phyloP scores from a whole-genome alignment of 2,329 filamentous ascomycete species.

The Dichotomopilus funicola region DNA sequence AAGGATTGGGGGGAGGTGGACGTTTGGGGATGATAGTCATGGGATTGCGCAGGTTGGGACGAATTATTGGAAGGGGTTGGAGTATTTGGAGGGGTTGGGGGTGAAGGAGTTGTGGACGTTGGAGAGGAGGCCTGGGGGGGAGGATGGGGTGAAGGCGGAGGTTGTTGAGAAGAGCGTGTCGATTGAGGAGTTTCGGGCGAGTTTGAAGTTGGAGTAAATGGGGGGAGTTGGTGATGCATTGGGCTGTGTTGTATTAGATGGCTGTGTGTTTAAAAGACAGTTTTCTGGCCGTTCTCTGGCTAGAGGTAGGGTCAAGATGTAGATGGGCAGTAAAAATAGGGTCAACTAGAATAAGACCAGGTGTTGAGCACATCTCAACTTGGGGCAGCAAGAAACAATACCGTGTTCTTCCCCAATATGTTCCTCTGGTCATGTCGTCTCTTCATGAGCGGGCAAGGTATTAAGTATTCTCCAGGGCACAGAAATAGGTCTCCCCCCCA shows the following conservation, averaged over 20 bases:
- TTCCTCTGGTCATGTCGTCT: no score
- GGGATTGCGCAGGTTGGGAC: constrained; percentile 79
- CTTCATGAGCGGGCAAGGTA: no score
- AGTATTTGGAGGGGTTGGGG: constrained; percentile 62
- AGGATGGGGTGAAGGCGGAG: constrained; percentile 28
- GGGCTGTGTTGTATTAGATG: neutral
- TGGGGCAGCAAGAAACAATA: no score
- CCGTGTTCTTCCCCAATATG: no score
- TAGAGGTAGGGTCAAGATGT: no score
- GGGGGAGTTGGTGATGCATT: neutral
- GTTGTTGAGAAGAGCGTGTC: constrained; percentile 40
- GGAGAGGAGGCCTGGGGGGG: constrained; percentile 31
- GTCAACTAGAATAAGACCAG: neutral
- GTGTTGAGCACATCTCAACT: no score
- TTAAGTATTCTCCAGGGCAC: no score
- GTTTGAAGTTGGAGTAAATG: constrained; percentile 20
- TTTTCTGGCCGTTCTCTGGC: no score
- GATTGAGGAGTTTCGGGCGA: constrained; percentile 34
- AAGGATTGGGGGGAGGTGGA: constrained; percentile 69
- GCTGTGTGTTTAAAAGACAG: no score
- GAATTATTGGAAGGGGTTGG: constrained; percentile 66
- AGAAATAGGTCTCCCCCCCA: no score
- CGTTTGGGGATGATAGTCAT: constrained; percentile 92
- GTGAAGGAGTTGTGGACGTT: constrained; percentile 58
- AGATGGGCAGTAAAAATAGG: neutral